Evolutionary conservation across 257 asterid species (phyloP), one percentile per base, ranked within the genome.

Genomic region (Handroanthus guayacan): DNA sequence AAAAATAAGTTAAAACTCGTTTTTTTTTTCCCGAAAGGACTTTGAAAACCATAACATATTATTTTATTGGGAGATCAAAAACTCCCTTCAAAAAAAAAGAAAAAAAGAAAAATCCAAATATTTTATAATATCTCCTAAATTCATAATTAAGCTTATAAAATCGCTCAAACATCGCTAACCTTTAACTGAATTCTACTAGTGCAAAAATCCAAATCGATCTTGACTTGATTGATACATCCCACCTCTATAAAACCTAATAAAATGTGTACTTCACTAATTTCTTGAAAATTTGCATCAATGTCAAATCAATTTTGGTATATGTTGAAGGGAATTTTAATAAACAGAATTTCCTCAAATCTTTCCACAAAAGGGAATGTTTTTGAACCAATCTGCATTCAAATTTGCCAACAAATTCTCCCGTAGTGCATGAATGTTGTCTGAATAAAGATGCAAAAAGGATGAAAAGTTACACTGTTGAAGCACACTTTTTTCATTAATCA

Each of bases 361-460:
- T 51, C 34, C 38, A 47, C 18, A 64, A 71, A 58, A 34, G 20
- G 56, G 65, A 72, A 7, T 44, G 6, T 2, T 67, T 50, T 50
- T 47, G 47, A 52, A n/a, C 14, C 37, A 41, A 65, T 43, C 41
- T 41, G 51, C 51, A 43, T 37, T 6, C 45, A 44, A 52, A 72
- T 34, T 56, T 37, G 56, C 70, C 55, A 63, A 14, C 56, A 72
- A 72, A 57, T 50, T 60, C 71, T 9, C 71, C 79, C 69, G 61
- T 57, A 67, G 71, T 18, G 71, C 72, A 68, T 61, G 72, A 67
- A 62, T 50, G 62, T 68, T 80, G 83, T 75, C 83, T 69, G 41
- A 43, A 75, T 61, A 69, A 80, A 74, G 74, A 62, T 74, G 34
- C 66, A 3, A 36, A 47, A 63, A 63, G 16, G 52, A 62, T 62